Evolutionary conservation across 169 alveolate species (phyloP), one percentile per base, ranked within the genome.

Genomic region (Plasmodium coatneyi): DNA sequence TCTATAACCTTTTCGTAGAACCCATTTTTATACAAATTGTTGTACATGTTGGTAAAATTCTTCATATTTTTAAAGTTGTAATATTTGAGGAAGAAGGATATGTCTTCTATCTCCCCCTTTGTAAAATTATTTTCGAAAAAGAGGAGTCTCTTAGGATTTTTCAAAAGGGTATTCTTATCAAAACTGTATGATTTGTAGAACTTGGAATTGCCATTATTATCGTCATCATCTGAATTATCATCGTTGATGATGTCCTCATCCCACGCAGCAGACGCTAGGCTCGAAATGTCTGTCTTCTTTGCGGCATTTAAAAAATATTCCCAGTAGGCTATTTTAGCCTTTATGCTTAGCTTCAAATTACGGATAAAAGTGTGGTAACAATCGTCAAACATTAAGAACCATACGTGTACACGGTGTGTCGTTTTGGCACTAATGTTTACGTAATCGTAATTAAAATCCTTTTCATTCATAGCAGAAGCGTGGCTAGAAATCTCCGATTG

Each of bases 301-400:
- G 93, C 78, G 14, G 93, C 93, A 54, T 72, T 19, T 56, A 74
- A 41, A 34, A 86, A 56, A 76, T 86, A 86, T 52, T 86, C 93
- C 93, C 93, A 86, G 60, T 86, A 86, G 16, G 93, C 93, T 86
- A 86, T 30, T 76, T 86, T 86, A 32, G 93, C 46, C 71, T 76
- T 86, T 86, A 86, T 86, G n/a, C 54, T 86, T 86, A 86, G 70
- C 60, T 86, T 86, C 84, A 86, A 72, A 76, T 86, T 86, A 36
- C 79, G 84, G 39, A 86, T 54, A 78, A 86, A 74, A 54, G 32
- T 86, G 70, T 86, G 81, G 70, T 86, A 86, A 30, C 93, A 86
- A 52, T 86, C 93, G 41, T 86, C 93, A 86, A 74, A 86, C 86
- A 86, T 72, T 72, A 86, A 76, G 43, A 86, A 86, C 93, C 93